These are phyloP conservation scores for Ambispora gerdemannii DNA, from an alignment of 192 early-diverging fungal species.

Conservation along the genomic window DNA sequence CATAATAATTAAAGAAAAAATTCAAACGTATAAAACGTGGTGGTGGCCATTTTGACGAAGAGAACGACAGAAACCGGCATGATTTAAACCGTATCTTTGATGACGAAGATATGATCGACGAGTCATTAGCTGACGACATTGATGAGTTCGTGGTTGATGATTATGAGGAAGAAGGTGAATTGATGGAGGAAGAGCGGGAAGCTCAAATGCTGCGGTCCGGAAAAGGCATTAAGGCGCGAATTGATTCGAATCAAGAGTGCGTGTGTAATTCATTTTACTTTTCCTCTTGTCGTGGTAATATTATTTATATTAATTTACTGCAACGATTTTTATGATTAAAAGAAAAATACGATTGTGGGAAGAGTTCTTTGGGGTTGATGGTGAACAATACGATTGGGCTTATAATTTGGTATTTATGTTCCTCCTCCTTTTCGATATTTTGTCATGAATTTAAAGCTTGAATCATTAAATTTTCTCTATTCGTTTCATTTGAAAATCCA, in stretches of 20 bases:
- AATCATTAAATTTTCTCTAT: not conserved
- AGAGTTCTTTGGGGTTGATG: slow-evolving; percentile 92
- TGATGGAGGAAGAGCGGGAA: slow-evolving; percentile 33
- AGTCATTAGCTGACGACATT: slow-evolving; percentile 45
- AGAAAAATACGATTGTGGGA: slow-evolving; percentile 56
- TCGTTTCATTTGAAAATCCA: slow-evolving; percentile 32
- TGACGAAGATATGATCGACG: slow-evolving; percentile 59
- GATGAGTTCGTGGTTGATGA: slow-evolving; percentile 51
- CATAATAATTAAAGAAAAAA: slow-evolving; percentile 33
- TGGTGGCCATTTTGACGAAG: slow-evolving; percentile 53
- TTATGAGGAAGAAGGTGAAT: slow-evolving; percentile 45
- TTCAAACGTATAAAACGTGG: slow-evolving; percentile 72
- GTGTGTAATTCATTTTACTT: slow-evolving; percentile 10
- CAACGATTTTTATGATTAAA: slow-evolving; percentile 59
- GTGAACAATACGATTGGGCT: slow-evolving; percentile 83
- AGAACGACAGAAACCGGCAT: slow-evolving; percentile 31
- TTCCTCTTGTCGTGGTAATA: not conserved
- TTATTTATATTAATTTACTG: not conserved
- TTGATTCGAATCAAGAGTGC: slow-evolving; percentile 40
- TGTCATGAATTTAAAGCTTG: not conserved
- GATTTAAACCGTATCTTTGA: slow-evolving; percentile 65
- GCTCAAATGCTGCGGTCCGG: slow-evolving; percentile 33
- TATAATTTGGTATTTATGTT: slow-evolving; percentile 2
- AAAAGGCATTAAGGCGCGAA: slow-evolving; percentile 45
- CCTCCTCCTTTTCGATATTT: not conserved